Evolutionary conservation across 257 asterid genomes (phyloP).

Genomic region (Avicennia marina): DNA sequence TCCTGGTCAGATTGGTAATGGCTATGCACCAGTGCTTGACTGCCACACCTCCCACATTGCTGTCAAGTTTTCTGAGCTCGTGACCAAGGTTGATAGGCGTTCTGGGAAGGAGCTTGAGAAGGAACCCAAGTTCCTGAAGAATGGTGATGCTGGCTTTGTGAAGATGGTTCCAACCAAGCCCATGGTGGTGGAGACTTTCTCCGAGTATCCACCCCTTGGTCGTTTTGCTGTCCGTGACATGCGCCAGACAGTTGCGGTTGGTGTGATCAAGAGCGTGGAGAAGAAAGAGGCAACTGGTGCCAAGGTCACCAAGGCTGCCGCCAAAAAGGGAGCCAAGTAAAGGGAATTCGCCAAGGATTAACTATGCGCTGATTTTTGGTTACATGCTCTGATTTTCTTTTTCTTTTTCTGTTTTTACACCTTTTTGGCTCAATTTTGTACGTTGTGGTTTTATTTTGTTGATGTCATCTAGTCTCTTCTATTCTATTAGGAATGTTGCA

Average conservation of each 20-base stretch:
- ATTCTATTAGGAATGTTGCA: no score
- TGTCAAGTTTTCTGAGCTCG: slow-evolving; percentile 21
- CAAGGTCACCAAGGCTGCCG: slow-evolving; percentile 54
- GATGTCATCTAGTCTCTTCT: no score
- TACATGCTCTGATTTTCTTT: no score
- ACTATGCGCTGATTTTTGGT: no score
- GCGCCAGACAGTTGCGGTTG: background rate
- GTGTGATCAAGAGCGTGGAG: slow-evolving; percentile 35
- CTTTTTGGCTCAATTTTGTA: no score
- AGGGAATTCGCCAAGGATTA: no score
- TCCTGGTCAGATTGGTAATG: slow-evolving; percentile 49
- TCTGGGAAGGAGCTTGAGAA: slow-evolving; percentile 17
- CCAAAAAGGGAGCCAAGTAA: slow-evolving; percentile 47
- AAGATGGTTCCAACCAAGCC: background rate
- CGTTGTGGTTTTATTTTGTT: no score
- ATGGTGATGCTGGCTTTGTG: background rate
- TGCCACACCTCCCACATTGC: slow-evolving; percentile 55
- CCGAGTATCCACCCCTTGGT: background rate
- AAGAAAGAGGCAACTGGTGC: slow-evolving; percentile 57
- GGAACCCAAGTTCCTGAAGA: slow-evolving; percentile 27
- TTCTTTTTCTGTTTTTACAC: no score
- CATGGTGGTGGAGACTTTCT: background rate
- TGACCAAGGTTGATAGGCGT: background rate
- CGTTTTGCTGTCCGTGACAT: background rate
- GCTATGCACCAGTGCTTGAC: slow-evolving; percentile 50